Conservation (phyloP, 2,329 filamentous ascomycete species). For the Sarocladium oryzae region DNA sequence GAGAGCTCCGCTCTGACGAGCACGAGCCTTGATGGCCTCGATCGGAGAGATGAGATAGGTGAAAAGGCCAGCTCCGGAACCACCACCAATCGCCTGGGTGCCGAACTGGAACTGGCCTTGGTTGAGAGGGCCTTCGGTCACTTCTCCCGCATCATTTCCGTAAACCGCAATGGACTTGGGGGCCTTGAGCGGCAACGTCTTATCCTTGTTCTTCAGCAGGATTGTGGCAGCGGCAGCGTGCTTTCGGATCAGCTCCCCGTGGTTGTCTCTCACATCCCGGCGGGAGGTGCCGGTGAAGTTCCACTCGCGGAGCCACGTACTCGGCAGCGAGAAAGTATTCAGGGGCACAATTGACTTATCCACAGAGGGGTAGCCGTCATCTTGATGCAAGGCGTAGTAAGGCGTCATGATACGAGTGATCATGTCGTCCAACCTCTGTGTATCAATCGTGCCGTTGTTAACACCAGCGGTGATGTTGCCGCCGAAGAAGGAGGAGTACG, state of each 20-base stretch:
- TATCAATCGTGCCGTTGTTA: constrained; percentile 37
- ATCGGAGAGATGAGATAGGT: constrained; percentile 32
- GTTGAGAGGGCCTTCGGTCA: constrained; percentile 59
- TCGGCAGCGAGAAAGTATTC: constrained; percentile 34
- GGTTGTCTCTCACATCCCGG: constrained; percentile 44
- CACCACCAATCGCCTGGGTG: constrained; percentile 53
- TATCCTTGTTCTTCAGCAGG: constrained; percentile 64
- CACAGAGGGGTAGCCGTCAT: constrained; percentile 34
- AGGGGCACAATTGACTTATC: constrained; percentile 41
- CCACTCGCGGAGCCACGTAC: constrained; percentile 24
- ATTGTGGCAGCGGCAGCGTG: constrained; percentile 53
- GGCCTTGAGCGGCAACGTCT: constrained; percentile 51
- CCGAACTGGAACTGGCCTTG: constrained; percentile 56
- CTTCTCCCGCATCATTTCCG: constrained; percentile 42
- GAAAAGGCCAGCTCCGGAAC: constrained; percentile 32
- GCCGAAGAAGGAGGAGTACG: constrained; percentile 32
- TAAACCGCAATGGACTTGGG: constrained; percentile 52
- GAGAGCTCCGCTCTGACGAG: constrained; percentile 37
- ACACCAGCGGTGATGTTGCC: constrained; percentile 39
- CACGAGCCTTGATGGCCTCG: constrained; percentile 37
- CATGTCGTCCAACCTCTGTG: constrained; percentile 39
- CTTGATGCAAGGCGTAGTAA: constrained; percentile 44
- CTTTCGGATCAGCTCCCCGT: constrained; percentile 49
- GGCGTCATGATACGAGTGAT: constrained; percentile 47
- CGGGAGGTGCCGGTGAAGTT: constrained; percentile 35